These are phyloP conservation scores for Hygrophorus russula DNA, from an alignment of 768 basidiomycete genomes.

Conservation along the genomic window DNA sequence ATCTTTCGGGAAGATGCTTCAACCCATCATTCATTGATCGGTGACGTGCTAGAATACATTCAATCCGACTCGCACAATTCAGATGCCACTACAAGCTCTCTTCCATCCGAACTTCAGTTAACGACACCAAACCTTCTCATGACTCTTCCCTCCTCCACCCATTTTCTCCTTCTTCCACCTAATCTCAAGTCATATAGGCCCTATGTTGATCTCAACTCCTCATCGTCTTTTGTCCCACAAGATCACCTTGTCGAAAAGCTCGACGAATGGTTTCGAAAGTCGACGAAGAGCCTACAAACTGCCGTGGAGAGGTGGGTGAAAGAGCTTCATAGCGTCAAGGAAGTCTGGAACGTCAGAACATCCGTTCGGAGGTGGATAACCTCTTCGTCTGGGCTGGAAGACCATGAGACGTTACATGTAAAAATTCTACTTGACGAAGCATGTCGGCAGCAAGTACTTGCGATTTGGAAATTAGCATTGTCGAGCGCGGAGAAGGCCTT, in stretches of 20 bases:
- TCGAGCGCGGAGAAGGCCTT: slow-evolving; percentile 34
- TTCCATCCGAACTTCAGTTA: slow-evolving; percentile 45
- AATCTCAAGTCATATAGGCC: slow-evolving; percentile 73
- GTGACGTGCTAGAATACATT: slow-evolving; percentile 46
- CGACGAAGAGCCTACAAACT: slow-evolving; percentile 30
- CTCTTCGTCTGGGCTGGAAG: slow-evolving; percentile 29
- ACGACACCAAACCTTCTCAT: slow-evolving; percentile 59
- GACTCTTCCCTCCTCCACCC: slow-evolving; percentile 72
- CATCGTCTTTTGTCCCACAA: slow-evolving; percentile 39
- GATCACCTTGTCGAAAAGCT: slow-evolving; percentile 35
- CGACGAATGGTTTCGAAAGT: slow-evolving; percentile 52
- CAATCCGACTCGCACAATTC: slow-evolving; percentile 35
- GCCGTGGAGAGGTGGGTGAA: slow-evolving; percentile 47
- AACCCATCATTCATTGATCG: slow-evolving; percentile 34
- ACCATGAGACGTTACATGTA: slow-evolving; percentile 34
- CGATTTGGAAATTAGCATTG: slow-evolving; percentile 48
- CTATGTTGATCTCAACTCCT: slow-evolving; percentile 62
- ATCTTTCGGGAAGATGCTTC: slow-evolving; percentile 37
- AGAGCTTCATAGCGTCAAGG: slow-evolving; percentile 45
- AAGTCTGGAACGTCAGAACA: slow-evolving; percentile 61
- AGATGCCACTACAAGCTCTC: slow-evolving; percentile 9
- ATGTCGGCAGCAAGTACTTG: slow-evolving; percentile 39
- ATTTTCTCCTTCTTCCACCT: slow-evolving; percentile 66
- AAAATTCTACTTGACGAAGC: slow-evolving; percentile 38
- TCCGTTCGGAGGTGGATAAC: slow-evolving; percentile 37